phyloP scores from a whole-genome alignment of 176 grass and related monocot species.

The Calamus simplicifolius region DNA sequence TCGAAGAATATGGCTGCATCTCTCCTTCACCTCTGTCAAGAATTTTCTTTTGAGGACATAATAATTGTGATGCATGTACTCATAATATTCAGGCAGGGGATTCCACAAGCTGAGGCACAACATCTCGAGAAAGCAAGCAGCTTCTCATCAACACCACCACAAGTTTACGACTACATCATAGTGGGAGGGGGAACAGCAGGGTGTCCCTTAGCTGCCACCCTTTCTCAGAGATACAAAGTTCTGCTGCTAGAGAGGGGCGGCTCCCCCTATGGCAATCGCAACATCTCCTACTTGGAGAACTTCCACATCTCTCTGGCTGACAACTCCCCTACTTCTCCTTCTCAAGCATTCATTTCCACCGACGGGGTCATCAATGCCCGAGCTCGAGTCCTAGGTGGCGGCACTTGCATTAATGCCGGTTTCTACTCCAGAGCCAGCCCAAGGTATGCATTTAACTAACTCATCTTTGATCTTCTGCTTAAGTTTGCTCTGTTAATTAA shows the following conservation, averaged over 20 bases:
- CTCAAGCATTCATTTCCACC: constrained; percentile 69
- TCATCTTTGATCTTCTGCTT: background rate
- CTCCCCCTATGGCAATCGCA: constrained; percentile 57
- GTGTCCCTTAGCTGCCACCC: constrained; percentile 32
- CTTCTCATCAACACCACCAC: background rate
- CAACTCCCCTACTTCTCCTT: constrained; percentile 40
- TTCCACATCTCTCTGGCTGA: constrained; percentile 69
- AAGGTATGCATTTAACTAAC: constrained; percentile 26
- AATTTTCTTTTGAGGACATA: too few species aligned
- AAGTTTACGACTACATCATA: constrained; percentile 7
- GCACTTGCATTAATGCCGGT: constrained; percentile 79
- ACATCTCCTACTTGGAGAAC: constrained; percentile 65
- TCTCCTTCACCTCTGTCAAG: too few species aligned
- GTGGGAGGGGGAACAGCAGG: constrained; percentile 10
- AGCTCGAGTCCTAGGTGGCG: constrained; percentile 65
- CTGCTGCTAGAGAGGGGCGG: constrained; percentile 22
- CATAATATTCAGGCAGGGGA: constrained; percentile 10
- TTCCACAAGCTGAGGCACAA: background rate
- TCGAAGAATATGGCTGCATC: too few species aligned
- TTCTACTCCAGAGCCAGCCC: constrained; percentile 80
- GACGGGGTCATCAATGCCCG: constrained; percentile 80
- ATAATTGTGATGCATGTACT: too few species aligned
- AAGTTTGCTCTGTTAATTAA: background rate
- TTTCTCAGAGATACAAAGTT: constrained; percentile 51
- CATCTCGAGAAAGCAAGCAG: background rate